These are phyloP conservation scores for Dentipellis sp. DNA, from an alignment of 768 basidiomycete species.

Conservation along the genomic window DNA sequence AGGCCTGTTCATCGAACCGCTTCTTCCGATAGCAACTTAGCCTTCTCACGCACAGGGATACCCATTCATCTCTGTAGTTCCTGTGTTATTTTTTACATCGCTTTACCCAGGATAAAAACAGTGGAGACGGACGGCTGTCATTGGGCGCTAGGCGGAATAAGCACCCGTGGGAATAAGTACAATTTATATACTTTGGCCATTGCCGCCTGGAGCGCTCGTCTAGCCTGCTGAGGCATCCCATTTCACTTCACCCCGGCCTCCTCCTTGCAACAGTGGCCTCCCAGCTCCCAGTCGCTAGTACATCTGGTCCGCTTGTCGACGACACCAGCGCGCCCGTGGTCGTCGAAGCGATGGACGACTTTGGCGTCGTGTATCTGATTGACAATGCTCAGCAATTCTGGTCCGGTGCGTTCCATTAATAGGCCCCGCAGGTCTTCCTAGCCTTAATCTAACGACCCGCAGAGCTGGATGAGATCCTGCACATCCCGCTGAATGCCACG, in stretches of 20 bases:
- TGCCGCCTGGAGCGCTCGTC: background rate
- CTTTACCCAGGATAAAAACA: too few species aligned
- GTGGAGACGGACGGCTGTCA: too few species aligned
- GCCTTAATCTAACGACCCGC: background rate
- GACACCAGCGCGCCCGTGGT: background rate
- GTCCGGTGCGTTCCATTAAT: conserved; percentile 51
- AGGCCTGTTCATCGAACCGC: too few species aligned
- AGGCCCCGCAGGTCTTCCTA: background rate
- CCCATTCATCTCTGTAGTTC: too few species aligned
- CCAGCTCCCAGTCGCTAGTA: background rate
- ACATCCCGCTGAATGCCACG: conserved; percentile 54
- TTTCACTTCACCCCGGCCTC: background rate
- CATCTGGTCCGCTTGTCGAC: background rate
- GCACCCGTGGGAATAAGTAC: background rate
- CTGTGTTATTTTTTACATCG: too few species aligned
- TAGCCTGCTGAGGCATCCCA: background rate
- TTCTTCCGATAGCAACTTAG: too few species aligned
- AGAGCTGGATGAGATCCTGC: conserved; percentile 86
- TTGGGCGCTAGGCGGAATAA: background rate
- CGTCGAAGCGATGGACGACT: conserved; percentile 39
- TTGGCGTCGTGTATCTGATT: conserved; percentile 78
- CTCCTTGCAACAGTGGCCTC: background rate
- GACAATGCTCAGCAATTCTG: conserved; percentile 84
- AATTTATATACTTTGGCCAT: background rate
- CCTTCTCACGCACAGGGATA: too few species aligned